A percentile compares a stretch with the other conserved stretches of the same genome.
Conservation (phyloP, 495 filamentous ascomycete genomes). For the Immersiella caudata region DNA sequence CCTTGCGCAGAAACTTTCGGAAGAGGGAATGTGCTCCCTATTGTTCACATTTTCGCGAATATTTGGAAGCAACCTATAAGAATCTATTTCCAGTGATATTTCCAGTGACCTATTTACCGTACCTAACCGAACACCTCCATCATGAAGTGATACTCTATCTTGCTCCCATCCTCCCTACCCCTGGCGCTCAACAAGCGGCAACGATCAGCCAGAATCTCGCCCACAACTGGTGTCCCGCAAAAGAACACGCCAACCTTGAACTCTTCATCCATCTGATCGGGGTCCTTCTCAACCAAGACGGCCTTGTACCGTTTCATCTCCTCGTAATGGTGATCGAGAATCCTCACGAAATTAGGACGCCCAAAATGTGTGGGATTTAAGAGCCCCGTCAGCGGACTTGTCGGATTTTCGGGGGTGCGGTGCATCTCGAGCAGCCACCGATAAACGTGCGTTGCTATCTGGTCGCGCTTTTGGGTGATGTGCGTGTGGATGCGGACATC, state of each 20-base stretch:
- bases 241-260: conserved; percentile 29
- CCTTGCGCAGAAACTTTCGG: no score
- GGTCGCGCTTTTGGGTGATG: conserved; percentile 41
- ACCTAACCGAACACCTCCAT: conserved; percentile 25
- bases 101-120: no score
- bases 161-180: conserved; percentile 23
- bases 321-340: conserved; percentile 44
- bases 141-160: conserved; percentile 30
- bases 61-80: no score
- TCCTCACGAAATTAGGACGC: conserved; percentile 58
- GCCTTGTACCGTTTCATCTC: conserved; percentile 34
- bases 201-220: conserved; percentile 28
- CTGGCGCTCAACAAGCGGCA: conserved; percentile 23
- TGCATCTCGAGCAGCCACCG: not conserved
- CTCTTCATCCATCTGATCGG: conserved; percentile 28
- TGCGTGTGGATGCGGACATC: conserved; percentile 45
- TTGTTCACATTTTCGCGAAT: no score
- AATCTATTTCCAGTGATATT: no score
- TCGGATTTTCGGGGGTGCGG: conserved; percentile 17
- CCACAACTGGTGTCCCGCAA: conserved; percentile 25
- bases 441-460: not conserved
- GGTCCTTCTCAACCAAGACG: conserved; percentile 28
- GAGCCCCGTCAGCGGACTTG: conserved; percentile 42
- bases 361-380: conserved; percentile 50
- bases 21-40: no score